Conservation (phyloP, 129 eudicot species). For the Lonicera japonica region DNA sequence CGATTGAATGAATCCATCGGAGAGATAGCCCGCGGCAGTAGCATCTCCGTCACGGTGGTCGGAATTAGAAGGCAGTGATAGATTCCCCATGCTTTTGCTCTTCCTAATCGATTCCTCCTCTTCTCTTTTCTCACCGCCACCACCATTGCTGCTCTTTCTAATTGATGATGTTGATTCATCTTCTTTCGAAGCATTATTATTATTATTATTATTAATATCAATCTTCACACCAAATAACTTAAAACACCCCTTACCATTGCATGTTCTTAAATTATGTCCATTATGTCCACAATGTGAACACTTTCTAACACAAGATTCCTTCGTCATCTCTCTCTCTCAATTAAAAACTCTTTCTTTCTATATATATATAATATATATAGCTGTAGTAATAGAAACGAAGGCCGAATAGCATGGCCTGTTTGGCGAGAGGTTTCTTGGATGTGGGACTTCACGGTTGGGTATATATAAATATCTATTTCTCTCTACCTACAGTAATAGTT, state of each 20-base stretch:
- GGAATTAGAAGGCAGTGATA: constrained; percentile 10
- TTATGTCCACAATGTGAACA: constrained; percentile 23
- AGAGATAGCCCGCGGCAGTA: constrained; percentile 16
- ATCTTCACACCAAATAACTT: constrained; percentile 40
- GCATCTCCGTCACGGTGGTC: constrained; percentile 14
- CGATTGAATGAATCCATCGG: constrained; percentile 27
- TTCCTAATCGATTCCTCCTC: constrained; percentile 21
- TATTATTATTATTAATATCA: constrained; percentile 1
- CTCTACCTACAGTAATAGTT: too few species aligned
- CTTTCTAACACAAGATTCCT: constrained; percentile 12
- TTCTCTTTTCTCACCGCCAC: too few species aligned
- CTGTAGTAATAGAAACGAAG: neutral
- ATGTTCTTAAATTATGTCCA: constrained; percentile 27
- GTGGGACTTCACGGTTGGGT: neutral
- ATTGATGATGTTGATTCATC: neutral
- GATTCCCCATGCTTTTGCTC: constrained; percentile 33
- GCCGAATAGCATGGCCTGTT: neutral
- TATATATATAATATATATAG: neutral
- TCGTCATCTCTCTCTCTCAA: constrained; percentile 17
- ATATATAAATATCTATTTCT: neutral
- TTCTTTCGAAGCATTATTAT: too few species aligned
- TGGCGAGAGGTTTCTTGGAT: constrained; percentile 9
- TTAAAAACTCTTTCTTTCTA: neutral
- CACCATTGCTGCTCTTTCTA: neutral
- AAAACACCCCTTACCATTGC: constrained; percentile 25